Evolutionary conservation across 2,329 filamentous ascomycete species (phyloP).

Genomic region (Chlorencoelia australis): DNA sequence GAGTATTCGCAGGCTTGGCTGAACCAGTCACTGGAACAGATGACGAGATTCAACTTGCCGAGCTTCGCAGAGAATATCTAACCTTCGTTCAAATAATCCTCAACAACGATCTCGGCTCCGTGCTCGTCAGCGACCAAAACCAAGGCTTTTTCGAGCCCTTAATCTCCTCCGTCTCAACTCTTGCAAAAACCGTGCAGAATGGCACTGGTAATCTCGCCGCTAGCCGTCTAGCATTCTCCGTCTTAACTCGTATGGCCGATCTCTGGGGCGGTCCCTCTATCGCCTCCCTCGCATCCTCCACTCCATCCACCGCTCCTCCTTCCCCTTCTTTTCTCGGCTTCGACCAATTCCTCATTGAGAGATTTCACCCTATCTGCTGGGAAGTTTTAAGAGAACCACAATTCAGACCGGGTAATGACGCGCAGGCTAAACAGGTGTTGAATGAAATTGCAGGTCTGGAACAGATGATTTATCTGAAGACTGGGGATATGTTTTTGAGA

Average conservation of each 20-base stretch:
- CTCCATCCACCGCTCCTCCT: slow-evolving; percentile 39
- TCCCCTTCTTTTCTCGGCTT: slow-evolving; percentile 70
- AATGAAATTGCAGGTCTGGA: slow-evolving; percentile 81
- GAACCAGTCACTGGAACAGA: slow-evolving; percentile 85
- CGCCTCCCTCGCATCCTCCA: slow-evolving; percentile 44
- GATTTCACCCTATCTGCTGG: slow-evolving; percentile 87
- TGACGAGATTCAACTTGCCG: slow-evolving; percentile 88
- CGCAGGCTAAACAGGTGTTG: slow-evolving; percentile 79
- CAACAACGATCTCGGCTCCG: slow-evolving; percentile 78
- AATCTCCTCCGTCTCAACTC: slow-evolving; percentile 73
- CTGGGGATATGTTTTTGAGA: slow-evolving; percentile 68
- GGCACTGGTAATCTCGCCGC: slow-evolving; percentile 48
- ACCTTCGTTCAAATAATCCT: slow-evolving; percentile 86
- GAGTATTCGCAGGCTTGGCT: slow-evolving; percentile 76
- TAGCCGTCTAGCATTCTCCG: slow-evolving; percentile 65
- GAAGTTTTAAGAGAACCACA: slow-evolving; percentile 67
- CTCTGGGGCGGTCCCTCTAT: slow-evolving; percentile 87
- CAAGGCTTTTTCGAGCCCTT: slow-evolving; percentile 84
- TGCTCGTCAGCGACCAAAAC: slow-evolving; percentile 83
- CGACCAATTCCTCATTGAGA: slow-evolving; percentile 78
- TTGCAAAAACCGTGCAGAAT: slow-evolving; percentile 64
- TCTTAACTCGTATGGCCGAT: slow-evolving; percentile 72
- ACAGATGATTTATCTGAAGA: slow-evolving; percentile 83
- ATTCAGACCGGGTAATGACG: slow-evolving; percentile 73
- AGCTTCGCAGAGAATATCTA: slow-evolving; percentile 88